Evolutionary conservation across 73 alveolate genomes (phyloP), one percentile per base, ranked within the genome.

Genomic region (Stentor coeruleus): DNA sequence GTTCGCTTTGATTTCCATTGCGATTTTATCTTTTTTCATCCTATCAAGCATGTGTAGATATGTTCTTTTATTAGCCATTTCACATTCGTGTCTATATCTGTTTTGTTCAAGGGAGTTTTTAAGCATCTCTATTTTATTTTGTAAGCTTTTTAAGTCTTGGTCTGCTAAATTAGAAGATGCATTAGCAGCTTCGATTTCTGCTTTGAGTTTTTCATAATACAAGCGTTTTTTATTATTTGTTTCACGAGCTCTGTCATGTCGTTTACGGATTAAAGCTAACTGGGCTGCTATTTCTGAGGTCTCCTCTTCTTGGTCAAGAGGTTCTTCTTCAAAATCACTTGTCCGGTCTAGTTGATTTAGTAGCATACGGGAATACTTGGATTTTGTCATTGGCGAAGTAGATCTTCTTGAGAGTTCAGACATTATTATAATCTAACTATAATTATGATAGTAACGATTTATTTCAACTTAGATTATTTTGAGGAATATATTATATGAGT

Each of bases 31-130:
- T 76, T 93, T 91, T 84, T 91, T 93, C 81, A 93, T 59, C 66
- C 98, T 82, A 59, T 89, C 94, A 39, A 92, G 83, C 86, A 93
- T 84, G 82, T 93, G 92, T 58, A 41, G 30, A 72, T 93, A 93
- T 42, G 92, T 81, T 76, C 85, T 80, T 60, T 86, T 85, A 40
- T 81, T 59, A 84, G 87, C 83, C 40, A 39, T 38, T 74, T 86
- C 94, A 42, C 86, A 96, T 55, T 93, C 96, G 35, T 81, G 81
- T 76, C 88, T 88, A 38, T 35, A 31, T 39, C 85, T 85, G 35
- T 95, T 86, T 11, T 74, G 83, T 11, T 85, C 88, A 3, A 86
- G 37, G 38, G 90, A 86, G 39, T 66, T 84, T 20, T 89, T 79
- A 2, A 89, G 84, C 55, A 81, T 82, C 82, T 86, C 87, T 38